Percentiles rank a stretch among this genome's conserved stretches.
Conservation (phyloP, 805 yeast species). For the Starmerella vitae region DNA sequence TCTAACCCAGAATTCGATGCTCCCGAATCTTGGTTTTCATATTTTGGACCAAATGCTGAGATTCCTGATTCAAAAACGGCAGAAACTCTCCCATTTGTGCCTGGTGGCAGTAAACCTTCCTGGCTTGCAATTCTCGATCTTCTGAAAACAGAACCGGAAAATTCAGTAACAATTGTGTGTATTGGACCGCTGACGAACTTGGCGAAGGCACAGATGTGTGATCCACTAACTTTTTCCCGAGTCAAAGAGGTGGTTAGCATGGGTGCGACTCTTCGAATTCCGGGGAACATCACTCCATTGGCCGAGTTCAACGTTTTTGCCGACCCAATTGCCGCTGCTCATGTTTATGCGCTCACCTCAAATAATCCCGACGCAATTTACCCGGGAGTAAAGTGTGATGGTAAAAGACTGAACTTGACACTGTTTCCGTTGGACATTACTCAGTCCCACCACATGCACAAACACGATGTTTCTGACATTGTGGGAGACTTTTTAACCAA, state of each 20-base stretch:
- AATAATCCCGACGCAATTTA: constrained; percentile 22
- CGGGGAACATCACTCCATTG: constrained; percentile 32
- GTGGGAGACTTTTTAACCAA: constrained; percentile 11
- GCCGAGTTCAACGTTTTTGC: constrained; percentile 34
- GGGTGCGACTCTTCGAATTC: constrained; percentile 30
- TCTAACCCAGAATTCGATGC: constrained; percentile 28
- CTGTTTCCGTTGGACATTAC: constrained; percentile 32
- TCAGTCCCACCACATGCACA: constrained; percentile 23
- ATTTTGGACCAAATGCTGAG: constrained; percentile 17
- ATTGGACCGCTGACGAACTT: constrained; percentile 32
- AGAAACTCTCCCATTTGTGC: constrained; percentile 23
- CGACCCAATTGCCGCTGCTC: constrained; percentile 32
- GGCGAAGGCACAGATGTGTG: constrained; percentile 31
- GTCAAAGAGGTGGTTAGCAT: constrained; percentile 29
- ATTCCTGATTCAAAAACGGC: no score
- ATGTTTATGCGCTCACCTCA: constrained; percentile 28
- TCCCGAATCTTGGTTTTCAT: constrained; percentile 22
- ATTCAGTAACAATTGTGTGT: constrained; percentile 29
- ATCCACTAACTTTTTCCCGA: constrained; percentile 28
- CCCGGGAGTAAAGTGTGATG: no score
- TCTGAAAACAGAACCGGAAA: constrained; percentile 26
- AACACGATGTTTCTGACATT: constrained; percentile 15
- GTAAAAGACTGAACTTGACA: constrained; percentile 24
- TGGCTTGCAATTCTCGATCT: constrained; percentile 29
- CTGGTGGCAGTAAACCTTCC: constrained; percentile 23